Evolutionary conservation across 2,329 filamentous ascomycete species (phyloP), one percentile per base, ranked within the genome.

Genomic region (Fusarium aywerte): DNA sequence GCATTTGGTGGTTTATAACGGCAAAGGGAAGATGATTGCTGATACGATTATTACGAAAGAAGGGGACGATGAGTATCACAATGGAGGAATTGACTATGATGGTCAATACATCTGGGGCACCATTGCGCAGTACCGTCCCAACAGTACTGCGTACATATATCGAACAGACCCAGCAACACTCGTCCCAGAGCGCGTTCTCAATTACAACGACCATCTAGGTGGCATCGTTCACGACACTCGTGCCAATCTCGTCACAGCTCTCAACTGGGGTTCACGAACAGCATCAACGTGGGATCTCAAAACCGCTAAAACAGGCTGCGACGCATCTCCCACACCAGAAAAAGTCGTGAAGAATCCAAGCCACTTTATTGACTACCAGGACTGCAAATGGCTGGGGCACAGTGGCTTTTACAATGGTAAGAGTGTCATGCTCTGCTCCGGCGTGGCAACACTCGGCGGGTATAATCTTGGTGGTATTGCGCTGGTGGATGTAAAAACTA

Each of bases 301-400:
- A 7, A 20, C 20, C 0, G 27, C 32, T 16, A 47, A 58, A 29
- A 63, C 66, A 10, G 72, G 62, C 8, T 69, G 73, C 32, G 63
- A 59, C 8, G 64, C 58, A 15, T 55, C 45, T 0, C 65, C 71
- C 5, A 53, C 59, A 3, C 70, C 76, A 3, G 40, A 60, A 1
- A 53, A 20, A 3, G 58, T 69, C 1, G 64, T 73, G 1, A 67
- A 62, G 7, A 83, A 84, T 48, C 81, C 81, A 0, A 79, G 75
- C 33, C 77, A 81, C 66, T 84, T 78, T 69, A 70, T 81, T 54
- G 83, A 84, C 60, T 84, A 84, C 67, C 82, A 85, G 70, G 83
- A 84, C 75, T 84, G 82, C 74, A 84, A 84, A 67, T 84, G 80
- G 71, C 74, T 84, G 1, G 83, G 82, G 5, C 78, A 77, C 64